These are phyloP conservation scores for Tranzscheliella williamsii DNA, from an alignment of 1,284 basidiomycete species.

Conservation along the genomic window DNA sequence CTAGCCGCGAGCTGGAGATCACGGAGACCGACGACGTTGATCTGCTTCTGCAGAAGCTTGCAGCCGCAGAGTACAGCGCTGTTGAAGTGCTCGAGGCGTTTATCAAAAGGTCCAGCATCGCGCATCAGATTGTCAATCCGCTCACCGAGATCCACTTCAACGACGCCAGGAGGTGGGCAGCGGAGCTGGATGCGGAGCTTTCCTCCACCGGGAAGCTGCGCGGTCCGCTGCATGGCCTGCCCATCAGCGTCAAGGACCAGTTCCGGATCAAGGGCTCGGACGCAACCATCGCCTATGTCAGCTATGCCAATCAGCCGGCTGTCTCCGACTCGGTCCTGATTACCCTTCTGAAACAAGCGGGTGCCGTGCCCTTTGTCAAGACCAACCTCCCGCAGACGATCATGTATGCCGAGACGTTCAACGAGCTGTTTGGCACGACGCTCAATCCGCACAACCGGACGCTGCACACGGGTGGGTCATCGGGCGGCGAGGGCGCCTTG, in stretches of 20 bases:
- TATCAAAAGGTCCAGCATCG: constrained; percentile 76
- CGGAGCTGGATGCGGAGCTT: constrained; percentile 66
- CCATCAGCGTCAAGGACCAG: constrained; percentile 72
- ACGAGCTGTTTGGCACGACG: constrained; percentile 71
- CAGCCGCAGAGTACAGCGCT: constrained; percentile 67
- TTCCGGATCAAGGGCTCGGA: constrained; percentile 68
- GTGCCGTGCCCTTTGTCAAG: constrained; percentile 72
- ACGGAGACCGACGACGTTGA: constrained; percentile 62
- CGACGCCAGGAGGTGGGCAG: constrained; percentile 68
- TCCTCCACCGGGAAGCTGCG: constrained; percentile 65
- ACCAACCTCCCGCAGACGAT: constrained; percentile 65
- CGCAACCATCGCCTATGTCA: constrained; percentile 69
- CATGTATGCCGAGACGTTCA: constrained; percentile 61
- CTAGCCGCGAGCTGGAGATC: constrained; percentile 34
- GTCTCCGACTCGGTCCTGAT: constrained; percentile 24
- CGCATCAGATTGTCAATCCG: constrained; percentile 73
- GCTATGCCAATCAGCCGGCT: constrained; percentile 62
- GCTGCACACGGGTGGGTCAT: constrained; percentile 67
- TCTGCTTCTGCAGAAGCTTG: constrained; percentile 66
- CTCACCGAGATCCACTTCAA: constrained; percentile 71
- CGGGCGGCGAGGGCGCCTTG: constrained; percentile 72
- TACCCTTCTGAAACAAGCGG: constrained; percentile 65
- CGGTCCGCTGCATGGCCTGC: constrained; percentile 70
- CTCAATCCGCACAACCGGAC: constrained; percentile 68
- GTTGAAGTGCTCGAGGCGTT: constrained; percentile 74